Conservation (phyloP, 345 rosid species). For the Syzygium jambos region DNA sequence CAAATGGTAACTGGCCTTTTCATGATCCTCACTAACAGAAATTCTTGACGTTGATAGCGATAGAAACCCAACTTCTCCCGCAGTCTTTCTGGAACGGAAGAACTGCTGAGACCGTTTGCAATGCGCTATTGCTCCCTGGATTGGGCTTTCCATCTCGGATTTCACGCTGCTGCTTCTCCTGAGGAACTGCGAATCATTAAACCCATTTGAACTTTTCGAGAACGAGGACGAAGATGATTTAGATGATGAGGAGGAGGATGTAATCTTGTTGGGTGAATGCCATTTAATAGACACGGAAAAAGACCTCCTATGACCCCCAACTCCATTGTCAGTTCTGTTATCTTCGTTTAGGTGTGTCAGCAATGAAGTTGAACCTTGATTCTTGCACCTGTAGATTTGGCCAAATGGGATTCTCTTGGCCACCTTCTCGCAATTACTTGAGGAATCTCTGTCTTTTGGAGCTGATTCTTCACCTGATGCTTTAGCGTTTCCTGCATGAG, state of each 20-base stretch:
- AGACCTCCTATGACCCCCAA: conserved; percentile 55
- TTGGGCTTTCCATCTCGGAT: conserved; percentile 15
- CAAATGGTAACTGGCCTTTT: conserved; percentile 32
- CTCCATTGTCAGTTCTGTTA: conserved; percentile 7
- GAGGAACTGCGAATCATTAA: conserved; percentile 27
- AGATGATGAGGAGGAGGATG: conserved; percentile 25
- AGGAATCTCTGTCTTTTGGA: conserved; percentile 11
- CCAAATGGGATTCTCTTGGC: conserved; percentile 35
- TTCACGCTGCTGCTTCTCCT: conserved; percentile 56
- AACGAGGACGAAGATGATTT: conserved; percentile 26
- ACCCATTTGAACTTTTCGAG: conserved; percentile 30
- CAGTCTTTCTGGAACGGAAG: conserved; percentile 30
- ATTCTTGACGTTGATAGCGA: conserved; percentile 42
- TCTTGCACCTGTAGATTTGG: conserved; percentile 35
- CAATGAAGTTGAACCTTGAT: conserved; percentile 23
- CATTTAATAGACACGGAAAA: conserved; percentile 61
- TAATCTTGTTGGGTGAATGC: conserved; percentile 34
- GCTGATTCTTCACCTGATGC: conserved; percentile 35
- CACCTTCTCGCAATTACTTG: conserved; percentile 15
- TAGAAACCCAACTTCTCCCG: conserved; percentile 42
- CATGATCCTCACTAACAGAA: conserved; percentile 40
- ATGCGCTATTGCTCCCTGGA: conserved; percentile 16
- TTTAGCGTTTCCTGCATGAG: conserved; percentile 28
- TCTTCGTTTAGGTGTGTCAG: conserved; percentile 2
- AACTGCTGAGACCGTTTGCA: conserved; percentile 39